Base-by-base conservation (phyloP, 495 filamentous ascomycete species). In the Hyaloscypha variabilis region DNA sequence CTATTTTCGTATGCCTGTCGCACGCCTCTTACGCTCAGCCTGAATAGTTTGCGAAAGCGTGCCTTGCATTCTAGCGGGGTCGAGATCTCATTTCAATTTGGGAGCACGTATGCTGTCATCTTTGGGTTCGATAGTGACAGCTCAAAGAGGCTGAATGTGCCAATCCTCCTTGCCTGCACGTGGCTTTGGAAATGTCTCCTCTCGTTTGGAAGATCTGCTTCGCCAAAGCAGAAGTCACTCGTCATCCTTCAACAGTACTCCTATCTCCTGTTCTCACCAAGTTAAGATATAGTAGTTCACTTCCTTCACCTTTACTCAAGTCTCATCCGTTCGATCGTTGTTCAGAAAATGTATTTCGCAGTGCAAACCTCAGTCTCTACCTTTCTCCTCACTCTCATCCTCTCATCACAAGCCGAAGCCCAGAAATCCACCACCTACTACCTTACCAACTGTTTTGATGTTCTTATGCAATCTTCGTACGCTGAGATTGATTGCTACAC, bases 401-500 rank as follows among this genome's bases (percentile, higher is more conserved):
- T 19, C 39, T 46, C 13, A 10, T 14, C 39, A 46, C 39, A 46
- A 46, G 39, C 39, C 17, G 11, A 46, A 46, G 39, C 39, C 17
- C 11, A 46, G 6, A 10, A 46, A 4, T 14, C 39, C 11, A 46
- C 39, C 4, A 46, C 4, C 39, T 46, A 46, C 1, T 46, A 46
- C 17, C 39, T 46, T 19, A 14, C 11, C 39, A 46, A 46, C 39
- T 46, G 39, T 17, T 46, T 46, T 17, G 19, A 17, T 19, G 17
- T 4, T 17, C 39, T 46, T 17, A 4, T 46, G 4, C 39, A 17
- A 46, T 46, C 17, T 19, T 46, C 39, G 11, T 46, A 46, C 13
- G 39, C 39, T 4, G 39, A 46, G 13, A 46, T 46, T 46, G 60
- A 54, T 19, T 64, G 30, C 30, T 57, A 57, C 52, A 17, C 21